These are phyloP conservation scores for Gastrodia elata DNA, from an alignment of 106 monocot species.

Conservation along the genomic window DNA sequence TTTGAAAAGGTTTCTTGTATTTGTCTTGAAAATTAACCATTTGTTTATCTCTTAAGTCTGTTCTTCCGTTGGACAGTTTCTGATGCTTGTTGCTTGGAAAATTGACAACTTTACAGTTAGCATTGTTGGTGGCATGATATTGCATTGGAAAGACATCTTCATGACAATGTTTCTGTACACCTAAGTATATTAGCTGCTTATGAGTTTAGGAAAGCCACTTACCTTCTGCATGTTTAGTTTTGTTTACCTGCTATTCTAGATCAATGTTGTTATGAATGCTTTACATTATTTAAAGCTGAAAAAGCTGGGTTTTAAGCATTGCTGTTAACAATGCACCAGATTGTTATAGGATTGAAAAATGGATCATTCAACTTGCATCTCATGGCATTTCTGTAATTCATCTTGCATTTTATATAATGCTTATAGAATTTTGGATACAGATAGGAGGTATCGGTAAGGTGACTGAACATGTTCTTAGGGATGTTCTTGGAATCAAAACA, in stretches of 20 bases:
- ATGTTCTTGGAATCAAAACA: conserved; percentile 74
- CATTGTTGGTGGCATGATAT: not conserved
- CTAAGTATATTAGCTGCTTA: not conserved
- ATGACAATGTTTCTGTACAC: not conserved
- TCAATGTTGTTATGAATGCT: not conserved
- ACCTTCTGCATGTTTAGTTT: not conserved
- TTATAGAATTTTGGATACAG: conserved; percentile 45
- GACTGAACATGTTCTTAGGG: conserved; percentile 72
- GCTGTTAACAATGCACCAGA: not conserved
- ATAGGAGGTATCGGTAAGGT: conserved; percentile 98
- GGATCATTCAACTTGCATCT: not conserved
- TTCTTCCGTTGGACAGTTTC: not conserved
- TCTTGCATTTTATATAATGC: conserved; percentile 16
- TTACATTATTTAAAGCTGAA: not conserved
- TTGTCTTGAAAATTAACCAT: not conserved
- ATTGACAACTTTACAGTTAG: not conserved
- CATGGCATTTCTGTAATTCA: not conserved
- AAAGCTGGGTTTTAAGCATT: not conserved
- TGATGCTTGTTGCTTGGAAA: not conserved
- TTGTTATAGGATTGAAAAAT: conserved; percentile 2
- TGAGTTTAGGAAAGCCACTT: not conserved
- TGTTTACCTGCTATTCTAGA: not conserved
- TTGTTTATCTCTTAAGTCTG: not conserved
- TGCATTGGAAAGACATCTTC: not conserved
- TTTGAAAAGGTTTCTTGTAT: not conserved